Conservation (phyloP, 129 eudicot genomes). For the Lactuca sativa region DNA sequence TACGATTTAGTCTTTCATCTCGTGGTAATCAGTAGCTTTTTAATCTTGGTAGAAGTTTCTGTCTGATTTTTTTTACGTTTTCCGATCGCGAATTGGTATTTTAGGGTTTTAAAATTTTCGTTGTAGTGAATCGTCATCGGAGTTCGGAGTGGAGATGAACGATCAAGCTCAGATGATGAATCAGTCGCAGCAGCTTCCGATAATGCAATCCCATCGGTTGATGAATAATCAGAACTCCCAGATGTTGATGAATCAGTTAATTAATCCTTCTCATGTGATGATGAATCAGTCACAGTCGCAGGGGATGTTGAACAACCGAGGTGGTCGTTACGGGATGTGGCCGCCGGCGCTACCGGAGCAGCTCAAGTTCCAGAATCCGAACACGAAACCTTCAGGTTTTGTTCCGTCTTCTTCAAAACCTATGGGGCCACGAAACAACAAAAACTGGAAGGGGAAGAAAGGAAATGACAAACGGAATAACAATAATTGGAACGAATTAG, state of each 20-base stretch:
- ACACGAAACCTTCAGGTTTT: conserved; percentile 28
- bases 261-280: conserved; percentile 6
- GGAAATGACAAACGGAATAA: conserved; percentile 35
- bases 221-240: conserved; percentile 22
- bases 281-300: conserved; percentile 41
- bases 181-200: conserved; percentile 32
- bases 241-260: conserved; percentile 8
- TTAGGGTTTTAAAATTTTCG: conserved; percentile 13
- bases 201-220: conserved; percentile 25
- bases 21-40: neutral
- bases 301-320: conserved; percentile 39
- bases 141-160: conserved; percentile 10
- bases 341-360: conserved; percentile 28
- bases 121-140: neutral
- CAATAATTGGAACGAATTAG: conserved; percentile 32
- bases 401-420: conserved; percentile 21
- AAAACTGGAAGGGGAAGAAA: conserved; percentile 65
- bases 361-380: conserved; percentile 37
- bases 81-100: conserved; percentile 3
- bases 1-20: neutral
- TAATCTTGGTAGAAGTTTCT: neutral
- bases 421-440: conserved; percentile 42
- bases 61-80: neutral
- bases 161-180: conserved; percentile 30
- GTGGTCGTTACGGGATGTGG: conserved; percentile 54